Percentiles rank a stretch among this genome's conserved stretches.
Conservation (phyloP, 495 filamentous ascomycete species). For the Extremus antarcticus region DNA sequence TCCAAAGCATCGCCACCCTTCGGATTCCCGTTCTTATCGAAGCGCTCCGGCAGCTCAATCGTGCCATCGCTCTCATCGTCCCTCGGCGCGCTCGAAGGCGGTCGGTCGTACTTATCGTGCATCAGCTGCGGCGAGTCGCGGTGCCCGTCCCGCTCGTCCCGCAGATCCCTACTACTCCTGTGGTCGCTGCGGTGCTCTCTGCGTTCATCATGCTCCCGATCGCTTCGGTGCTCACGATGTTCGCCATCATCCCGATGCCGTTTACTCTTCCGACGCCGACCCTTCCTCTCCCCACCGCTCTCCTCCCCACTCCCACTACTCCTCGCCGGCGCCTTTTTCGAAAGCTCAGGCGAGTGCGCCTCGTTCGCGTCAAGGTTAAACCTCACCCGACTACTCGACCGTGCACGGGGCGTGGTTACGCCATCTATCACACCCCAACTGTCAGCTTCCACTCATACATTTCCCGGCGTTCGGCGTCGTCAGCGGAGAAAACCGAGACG, state of each 20-base stretch:
- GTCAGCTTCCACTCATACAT: not conserved
- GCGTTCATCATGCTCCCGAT: not conserved
- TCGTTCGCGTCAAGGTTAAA: slow-evolving; percentile 15
- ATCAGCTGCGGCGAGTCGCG: slow-evolving; percentile 2
- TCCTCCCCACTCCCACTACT: not conserved
- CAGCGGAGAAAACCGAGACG: slow-evolving; percentile 1
- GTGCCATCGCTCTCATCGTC: slow-evolving; percentile 22
- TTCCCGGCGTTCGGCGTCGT: too few species aligned
- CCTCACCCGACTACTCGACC: slow-evolving; percentile 11
- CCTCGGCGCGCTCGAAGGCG: not conserved
- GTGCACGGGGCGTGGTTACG: slow-evolving; percentile 16
- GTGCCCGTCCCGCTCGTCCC: not conserved
- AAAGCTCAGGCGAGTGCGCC: slow-evolving; percentile 15
- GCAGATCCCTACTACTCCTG: not conserved
- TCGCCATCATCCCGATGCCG: not conserved
- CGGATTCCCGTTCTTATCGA: slow-evolving; percentile 25
- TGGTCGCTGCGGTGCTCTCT: not conserved
- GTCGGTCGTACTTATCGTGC: slow-evolving; percentile 12
- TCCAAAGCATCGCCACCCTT: slow-evolving; percentile 22
- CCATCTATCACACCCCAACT: slow-evolving; percentile 8
- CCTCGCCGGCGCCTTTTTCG: not conserved
- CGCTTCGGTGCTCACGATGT: not conserved
- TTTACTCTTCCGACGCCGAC: not conserved
- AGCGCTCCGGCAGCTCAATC: slow-evolving; percentile 28
- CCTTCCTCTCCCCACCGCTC: not conserved